Evolutionary conservation across 495 filamentous ascomycete species (phyloP).

Genomic region (Penicillium psychrofluorescens): DNA sequence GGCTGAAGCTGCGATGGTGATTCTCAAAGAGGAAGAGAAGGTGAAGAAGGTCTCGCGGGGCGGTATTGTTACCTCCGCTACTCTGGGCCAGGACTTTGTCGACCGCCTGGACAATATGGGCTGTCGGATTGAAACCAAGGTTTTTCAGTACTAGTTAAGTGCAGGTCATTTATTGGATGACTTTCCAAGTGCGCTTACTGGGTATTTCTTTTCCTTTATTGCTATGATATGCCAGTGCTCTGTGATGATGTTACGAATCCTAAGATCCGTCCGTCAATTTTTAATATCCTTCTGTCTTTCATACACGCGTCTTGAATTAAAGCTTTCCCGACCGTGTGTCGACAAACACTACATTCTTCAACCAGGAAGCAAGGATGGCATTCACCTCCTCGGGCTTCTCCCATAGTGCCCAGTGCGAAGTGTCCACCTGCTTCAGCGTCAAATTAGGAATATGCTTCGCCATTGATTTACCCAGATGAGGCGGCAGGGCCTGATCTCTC

Average conservation of each 20-base stretch:
- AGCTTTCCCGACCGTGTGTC: slow-evolving; percentile 13
- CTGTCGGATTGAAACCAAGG: slow-evolving; percentile 50
- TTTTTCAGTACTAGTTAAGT: slow-evolving; percentile 23
- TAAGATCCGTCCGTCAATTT: not conserved
- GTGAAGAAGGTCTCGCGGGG: slow-evolving; percentile 51
- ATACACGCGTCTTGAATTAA: not conserved
- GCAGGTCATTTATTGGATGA: not conserved
- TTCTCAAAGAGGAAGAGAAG: slow-evolving; percentile 57
- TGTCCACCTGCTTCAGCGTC: slow-evolving; percentile 48
- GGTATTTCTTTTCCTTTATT: too few relatives aligned
- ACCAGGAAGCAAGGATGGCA: slow-evolving; percentile 36
- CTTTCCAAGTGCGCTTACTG: too few relatives aligned
- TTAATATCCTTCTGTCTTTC: not conserved
- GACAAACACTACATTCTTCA: slow-evolving; percentile 34
- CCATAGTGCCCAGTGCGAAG: slow-evolving; percentile 64
- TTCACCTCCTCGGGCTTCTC: slow-evolving; percentile 56
- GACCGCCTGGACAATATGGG: slow-evolving; percentile 60
- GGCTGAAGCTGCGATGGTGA: slow-evolving; percentile 61
- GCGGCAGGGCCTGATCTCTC: slow-evolving; percentile 61
- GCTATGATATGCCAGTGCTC: not conserved
- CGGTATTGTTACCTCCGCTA: slow-evolving; percentile 78
- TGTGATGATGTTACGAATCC: not conserved
- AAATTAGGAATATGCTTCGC: slow-evolving; percentile 53
- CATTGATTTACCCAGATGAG: slow-evolving; percentile 61
- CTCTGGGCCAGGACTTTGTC: slow-evolving; percentile 67